phyloP scores from a whole-genome alignment of 768 basidiomycete species.

The Rubroboletus satanas region DNA sequence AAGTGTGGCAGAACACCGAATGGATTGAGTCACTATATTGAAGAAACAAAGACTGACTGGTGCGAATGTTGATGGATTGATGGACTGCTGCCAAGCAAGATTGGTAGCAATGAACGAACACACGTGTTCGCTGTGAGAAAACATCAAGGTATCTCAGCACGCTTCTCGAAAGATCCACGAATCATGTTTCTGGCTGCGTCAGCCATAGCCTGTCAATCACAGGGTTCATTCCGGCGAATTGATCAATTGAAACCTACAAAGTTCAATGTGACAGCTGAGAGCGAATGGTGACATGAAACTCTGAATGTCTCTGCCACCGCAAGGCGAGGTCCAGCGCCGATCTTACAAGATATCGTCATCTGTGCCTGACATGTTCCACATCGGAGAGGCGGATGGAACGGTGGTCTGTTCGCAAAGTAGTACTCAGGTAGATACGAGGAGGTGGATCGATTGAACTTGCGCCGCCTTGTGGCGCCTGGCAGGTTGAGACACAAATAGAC shows the following conservation, averaged over 20 bases:
- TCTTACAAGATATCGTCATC: background rate
- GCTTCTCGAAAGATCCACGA: background rate
- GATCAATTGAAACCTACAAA: background rate
- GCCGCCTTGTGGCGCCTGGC: background rate
- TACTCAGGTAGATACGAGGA: background rate
- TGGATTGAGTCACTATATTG: background rate
- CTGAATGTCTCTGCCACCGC: background rate
- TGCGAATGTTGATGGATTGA: background rate
- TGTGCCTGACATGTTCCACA: background rate
- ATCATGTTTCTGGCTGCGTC: background rate
- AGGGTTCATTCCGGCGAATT: background rate
- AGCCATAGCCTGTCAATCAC: background rate
- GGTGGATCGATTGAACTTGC: no score
- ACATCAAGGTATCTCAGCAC: background rate
- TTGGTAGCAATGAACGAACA: background rate
- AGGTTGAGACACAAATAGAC: background rate
- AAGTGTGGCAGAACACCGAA: background rate
- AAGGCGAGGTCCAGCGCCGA: background rate
- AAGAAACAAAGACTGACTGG: background rate
- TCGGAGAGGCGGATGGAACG: background rate
- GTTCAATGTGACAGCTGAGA: slow-evolving; percentile 4
- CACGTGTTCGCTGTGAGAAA: background rate
- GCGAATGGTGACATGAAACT: background rate
- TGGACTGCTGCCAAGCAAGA: background rate
- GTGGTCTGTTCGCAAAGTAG: background rate